These are phyloP conservation scores for Harringtonia lauricola DNA, from an alignment of 2,329 filamentous ascomycete genomes.

Conservation along the genomic window DNA sequence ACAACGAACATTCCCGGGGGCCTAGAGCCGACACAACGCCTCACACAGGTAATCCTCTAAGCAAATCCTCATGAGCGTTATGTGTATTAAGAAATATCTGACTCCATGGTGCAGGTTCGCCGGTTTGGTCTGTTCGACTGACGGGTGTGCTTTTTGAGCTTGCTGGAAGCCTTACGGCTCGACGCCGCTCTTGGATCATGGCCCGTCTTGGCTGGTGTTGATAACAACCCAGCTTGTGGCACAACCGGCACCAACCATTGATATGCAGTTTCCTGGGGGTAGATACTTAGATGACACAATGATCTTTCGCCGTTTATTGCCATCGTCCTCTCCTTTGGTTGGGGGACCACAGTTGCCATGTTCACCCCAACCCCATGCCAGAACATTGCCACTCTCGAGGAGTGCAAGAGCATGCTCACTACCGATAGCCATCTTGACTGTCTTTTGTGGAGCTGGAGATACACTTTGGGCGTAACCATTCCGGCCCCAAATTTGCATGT, in stretches of 20 bases:
- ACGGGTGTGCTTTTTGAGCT: not conserved
- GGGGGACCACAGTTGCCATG: constrained; percentile 84
- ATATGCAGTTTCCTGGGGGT: constrained; percentile 38
- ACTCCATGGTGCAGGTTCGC: constrained; percentile 14
- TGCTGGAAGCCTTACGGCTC: too few species aligned
- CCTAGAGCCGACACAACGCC: constrained; percentile 61
- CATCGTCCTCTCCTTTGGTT: constrained; percentile 41
- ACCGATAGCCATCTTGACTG: constrained; percentile 62
- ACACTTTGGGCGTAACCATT: constrained; percentile 77
- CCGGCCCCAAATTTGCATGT: constrained; percentile 65
- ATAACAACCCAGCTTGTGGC: constrained; percentile 69
- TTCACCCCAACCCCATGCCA: constrained; percentile 94
- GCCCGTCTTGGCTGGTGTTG: not conserved
- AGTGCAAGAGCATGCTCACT: constrained; percentile 83
- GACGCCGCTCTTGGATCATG: not conserved
- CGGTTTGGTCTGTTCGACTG: constrained; percentile 21
- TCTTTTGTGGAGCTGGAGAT: constrained; percentile 42
- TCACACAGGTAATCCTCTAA: constrained; percentile 47
- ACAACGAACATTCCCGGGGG: constrained; percentile 18
- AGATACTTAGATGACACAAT: constrained; percentile 49
- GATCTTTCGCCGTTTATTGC: constrained; percentile 58
- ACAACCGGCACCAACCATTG: constrained; percentile 69
- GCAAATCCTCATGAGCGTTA: too few species aligned
- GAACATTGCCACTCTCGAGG: constrained; percentile 51
- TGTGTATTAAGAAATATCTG: constrained; percentile 21